Evolutionary conservation across 1,284 basidiomycete genomes (phyloP), one percentile per base, ranked within the genome.

Genomic region (Ganoderma multipileum): DNA sequence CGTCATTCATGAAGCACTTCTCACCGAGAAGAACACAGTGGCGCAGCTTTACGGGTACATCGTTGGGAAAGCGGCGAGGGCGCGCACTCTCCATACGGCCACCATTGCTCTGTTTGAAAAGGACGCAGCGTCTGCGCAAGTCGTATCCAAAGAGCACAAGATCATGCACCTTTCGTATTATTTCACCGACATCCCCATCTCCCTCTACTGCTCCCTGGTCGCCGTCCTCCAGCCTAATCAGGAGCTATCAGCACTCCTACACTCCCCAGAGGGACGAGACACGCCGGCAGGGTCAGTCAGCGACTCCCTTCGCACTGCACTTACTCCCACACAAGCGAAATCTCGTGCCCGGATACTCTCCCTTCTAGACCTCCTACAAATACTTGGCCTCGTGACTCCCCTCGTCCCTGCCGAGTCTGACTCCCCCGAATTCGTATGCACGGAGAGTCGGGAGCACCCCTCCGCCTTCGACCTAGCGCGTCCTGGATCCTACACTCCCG

Each of bases 1-100:
- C 12, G 84, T 82, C 2, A 84, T 91, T 58, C 85, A 86, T 44
- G 85, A 88, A 16, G 83, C 86, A n/a, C 81, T 93, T 64, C 79
- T 92, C 11, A 84, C 86, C 0, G 91, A 94, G 75, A 84, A 86
- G 63, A 87, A 86, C 62, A 91, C 91, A 0, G 73, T 90, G 20
- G 85, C 87, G 7, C 92, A 95, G 72, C 70, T 86, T 41, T 91
- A 91, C 75, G 92, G 92, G 18, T 93, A 86, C 75, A 84, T 91
- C 58, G 81, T 87, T 28, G 92, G 89, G 14, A 90, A 87, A 74
- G 85, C 85, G 41, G 79, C 87, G 11, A 86, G 93, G 52, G 86
- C 88, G 14, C 86, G 87, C 42, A 83, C 86, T 68, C 79, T 94
- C 2, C 91, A 95, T 76, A 78, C 91, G n/a, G 79, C 83, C 57